These are phyloP conservation scores for Cairneyella variabilis DNA, from an alignment of 495 filamentous ascomycete species.

Conservation along the genomic window DNA sequence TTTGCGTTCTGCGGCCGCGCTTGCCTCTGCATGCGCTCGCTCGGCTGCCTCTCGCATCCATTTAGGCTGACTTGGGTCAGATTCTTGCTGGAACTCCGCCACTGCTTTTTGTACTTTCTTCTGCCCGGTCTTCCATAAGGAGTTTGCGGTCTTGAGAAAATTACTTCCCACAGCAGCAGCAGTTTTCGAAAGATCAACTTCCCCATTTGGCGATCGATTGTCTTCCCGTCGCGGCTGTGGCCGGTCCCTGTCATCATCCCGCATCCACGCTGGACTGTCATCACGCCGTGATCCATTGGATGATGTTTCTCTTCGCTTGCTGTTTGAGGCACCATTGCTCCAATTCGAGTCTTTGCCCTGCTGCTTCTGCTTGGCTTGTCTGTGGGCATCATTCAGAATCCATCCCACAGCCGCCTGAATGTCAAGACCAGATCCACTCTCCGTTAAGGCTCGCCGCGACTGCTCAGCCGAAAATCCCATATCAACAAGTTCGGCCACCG, in stretches of 20 bases:
- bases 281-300: constrained; percentile 30
- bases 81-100: constrained; percentile 73
- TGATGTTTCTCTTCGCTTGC: constrained; percentile 22
- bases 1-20: constrained; percentile 12
- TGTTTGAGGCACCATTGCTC: constrained; percentile 27
- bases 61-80: constrained; percentile 80
- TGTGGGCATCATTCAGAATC: constrained; percentile 87
- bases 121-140: constrained; percentile 87
- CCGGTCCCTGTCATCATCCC: constrained; percentile 29
- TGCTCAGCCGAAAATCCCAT: constrained; percentile 90
- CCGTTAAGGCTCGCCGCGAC: constrained; percentile 68
- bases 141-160: constrained; percentile 89
- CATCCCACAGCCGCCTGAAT: constrained; percentile 86
- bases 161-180: constrained; percentile 80
- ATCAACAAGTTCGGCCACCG: constrained; percentile 86
- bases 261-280: constrained; percentile 34
- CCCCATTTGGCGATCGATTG: constrained; percentile 56
- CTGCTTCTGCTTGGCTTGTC: constrained; percentile 56
- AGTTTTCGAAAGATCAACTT: constrained; percentile 73
- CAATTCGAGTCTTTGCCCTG: constrained; percentile 29
- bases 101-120: constrained; percentile 96
- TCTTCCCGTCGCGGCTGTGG: constrained; percentile 42
- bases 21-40: constrained; percentile 20
- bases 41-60: constrained; percentile 69
- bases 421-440: constrained; percentile 74